Base-by-base conservation (phyloP, 2,329 filamentous ascomycete genomes). In the Fusarium fujikuroi region DNA sequence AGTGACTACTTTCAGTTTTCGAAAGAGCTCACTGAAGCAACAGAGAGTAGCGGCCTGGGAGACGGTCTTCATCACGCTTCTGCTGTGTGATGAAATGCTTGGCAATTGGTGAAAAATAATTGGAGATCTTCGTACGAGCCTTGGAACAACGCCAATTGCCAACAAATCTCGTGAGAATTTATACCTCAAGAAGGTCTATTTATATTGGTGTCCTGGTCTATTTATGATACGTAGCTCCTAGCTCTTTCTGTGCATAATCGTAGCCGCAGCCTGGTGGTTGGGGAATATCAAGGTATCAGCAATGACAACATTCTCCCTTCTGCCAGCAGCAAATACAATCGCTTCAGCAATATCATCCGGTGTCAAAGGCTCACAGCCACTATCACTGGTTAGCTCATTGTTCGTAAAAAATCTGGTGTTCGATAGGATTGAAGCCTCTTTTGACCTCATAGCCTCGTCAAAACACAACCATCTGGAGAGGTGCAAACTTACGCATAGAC, bases 301-400 rank as follows among this genome's bases (percentile, higher is more conserved):
- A 75, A 97, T 84, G 21, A 97, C 94, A 10, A 97, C 94, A 79
- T 97, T 97, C 84, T 97, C 94, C 76, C 92, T 90, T 78, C 95
- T 88, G 4, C 92, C 92, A 11, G 93, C 94, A 14, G 93, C 88
- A 80, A 97, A 98, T 4, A 98, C 94, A 39, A 97, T 87, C 16
- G 96, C 88, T 83, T 97, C 95, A 7, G 95, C 95, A 78, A 98
- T 95, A 79, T 97, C 95, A 50, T 95, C 93, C 0, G 93, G 92
- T 1, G 94, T 97, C 77, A 98, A 85, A 32, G 95, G 94, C 72
- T 97, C 93, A 74, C 89, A 92, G 37, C 92, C 92, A 66, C 91
- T 93, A 37, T 11, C 9, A 5, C 2, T 18, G 3, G 11, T 77
- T 19, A 77, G 61, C 6, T 28, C 47, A 50, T 34, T 4, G 21